phyloP scores from a whole-genome alignment of 2,329 filamentous ascomycete species.

The Fusarium luffae region DNA sequence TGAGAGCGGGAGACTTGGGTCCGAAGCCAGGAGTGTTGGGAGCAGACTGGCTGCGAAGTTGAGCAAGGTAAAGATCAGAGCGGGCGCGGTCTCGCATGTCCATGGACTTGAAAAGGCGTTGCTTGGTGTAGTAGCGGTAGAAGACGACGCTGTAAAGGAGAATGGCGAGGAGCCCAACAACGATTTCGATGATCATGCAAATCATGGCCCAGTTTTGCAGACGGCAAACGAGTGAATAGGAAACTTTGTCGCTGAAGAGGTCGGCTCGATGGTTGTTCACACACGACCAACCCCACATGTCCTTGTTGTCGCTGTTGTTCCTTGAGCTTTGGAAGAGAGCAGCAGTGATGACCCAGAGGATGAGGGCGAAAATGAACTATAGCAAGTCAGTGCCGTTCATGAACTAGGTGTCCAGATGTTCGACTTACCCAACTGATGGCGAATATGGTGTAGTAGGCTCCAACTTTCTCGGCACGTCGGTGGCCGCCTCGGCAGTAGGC shows the following conservation, averaged over 20 bases:
- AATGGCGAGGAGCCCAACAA: slow-evolving; percentile 92
- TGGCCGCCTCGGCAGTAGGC: slow-evolving; percentile 92
- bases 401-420: neutral
- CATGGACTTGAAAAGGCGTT: slow-evolving; percentile 96
- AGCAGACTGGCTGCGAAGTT: slow-evolving; percentile 85
- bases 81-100: slow-evolving; percentile 92
- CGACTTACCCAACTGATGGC: slow-evolving; percentile 77
- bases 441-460: slow-evolving; percentile 95
- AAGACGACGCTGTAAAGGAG: slow-evolving; percentile 93
- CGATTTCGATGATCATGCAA: slow-evolving; percentile 96
- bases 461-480: slow-evolving; percentile 87
- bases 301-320: slow-evolving; percentile 76
- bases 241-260: slow-evolving; percentile 81
- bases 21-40: slow-evolving; percentile 94
- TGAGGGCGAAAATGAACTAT: slow-evolving; percentile 85
- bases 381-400: slow-evolving; percentile 7
- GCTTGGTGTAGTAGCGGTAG: slow-evolving; percentile 97
- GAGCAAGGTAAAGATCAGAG: slow-evolving; percentile 92
- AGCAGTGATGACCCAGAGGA: slow-evolving; percentile 92
- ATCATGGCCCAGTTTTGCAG: slow-evolving; percentile 94
- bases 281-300: slow-evolving; percentile 99
- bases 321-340: slow-evolving; percentile 84
- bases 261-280: slow-evolving; percentile 84
- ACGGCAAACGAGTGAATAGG: slow-evolving; percentile 91
- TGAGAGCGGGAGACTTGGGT: slow-evolving; percentile 68